Base-by-base conservation (phyloP, 75 land plant genomes). In the Sequoiadendron giganteum region DNA sequence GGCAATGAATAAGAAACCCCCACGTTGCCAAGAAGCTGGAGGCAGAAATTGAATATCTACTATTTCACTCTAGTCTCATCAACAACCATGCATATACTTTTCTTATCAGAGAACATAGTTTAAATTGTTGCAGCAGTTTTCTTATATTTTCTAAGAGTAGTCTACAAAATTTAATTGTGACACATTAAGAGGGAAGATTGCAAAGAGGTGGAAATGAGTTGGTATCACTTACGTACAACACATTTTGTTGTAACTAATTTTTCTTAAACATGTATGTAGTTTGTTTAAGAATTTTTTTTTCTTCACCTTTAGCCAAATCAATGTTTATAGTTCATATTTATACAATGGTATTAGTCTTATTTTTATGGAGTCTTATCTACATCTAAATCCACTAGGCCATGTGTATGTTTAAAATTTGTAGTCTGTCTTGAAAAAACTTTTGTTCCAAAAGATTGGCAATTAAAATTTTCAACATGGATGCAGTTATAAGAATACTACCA, bases 401-500 rank as follows among this genome's bases (percentile, higher is more conserved):
- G 72, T 68, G 56, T 28, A 25, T 68, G 30, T 21, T 68, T 68
- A 28, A 4, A 30, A 2, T 0, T 3, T 68, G 72, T 68, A 28
- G 6, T 8, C 5, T 25, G 28, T 68, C 8, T 68, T 0, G 72
- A 5, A 68, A 25, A n/a, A n/a, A 25, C n/a, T n/a, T 28, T 68
- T 5, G 72, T 6, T 68, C 28, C 28, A 25, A 30, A 25, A 21
- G n/a, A 68, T 68, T 68, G 30, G 28, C 30, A 68, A 68, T 25
- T 21, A 1, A 68, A 11, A 25, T 25, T 68, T 68, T 25, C 30
- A 68, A 68, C 28, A 39, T 38, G 10, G 87, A 38, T 89, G 88
- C 92, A 96, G 97, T 85, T 94, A 1, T 83, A 88, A 16, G 90
- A 92, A 32, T 94, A 93, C 72, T 94, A 93, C 86, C 95, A 94